phyloP scores from a whole-genome alignment of 352 stramenopile species.

The Pythium phragmitis region DNA sequence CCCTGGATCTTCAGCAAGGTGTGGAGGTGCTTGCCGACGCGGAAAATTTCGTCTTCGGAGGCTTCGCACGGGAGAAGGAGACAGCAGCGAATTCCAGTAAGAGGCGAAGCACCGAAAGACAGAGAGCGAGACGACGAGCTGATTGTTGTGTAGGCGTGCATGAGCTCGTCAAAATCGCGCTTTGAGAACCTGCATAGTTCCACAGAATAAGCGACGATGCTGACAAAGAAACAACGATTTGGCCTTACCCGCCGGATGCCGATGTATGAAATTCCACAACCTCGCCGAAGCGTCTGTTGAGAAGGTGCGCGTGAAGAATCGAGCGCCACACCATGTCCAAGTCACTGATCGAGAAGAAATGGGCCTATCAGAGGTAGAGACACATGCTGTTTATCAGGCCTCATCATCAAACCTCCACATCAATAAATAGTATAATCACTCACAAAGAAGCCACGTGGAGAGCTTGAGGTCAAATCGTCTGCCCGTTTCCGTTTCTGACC shows the following conservation, averaged over 20 bases:
- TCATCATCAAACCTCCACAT: not conserved
- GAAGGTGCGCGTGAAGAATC: conserved; percentile 39
- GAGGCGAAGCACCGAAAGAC: conserved; percentile 35
- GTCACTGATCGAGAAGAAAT: conserved; percentile 45
- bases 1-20: conserved; percentile 60
- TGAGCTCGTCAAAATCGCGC: conserved; percentile 77
- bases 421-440: not conserved
- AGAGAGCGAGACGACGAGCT: conserved; percentile 35
- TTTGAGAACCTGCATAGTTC: conserved; percentile 39
- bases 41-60: conserved; percentile 65
- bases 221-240: not conserved
- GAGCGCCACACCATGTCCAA: conserved; percentile 45
- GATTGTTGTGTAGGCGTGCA: conserved; percentile 61
- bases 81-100: conserved; percentile 63
- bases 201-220: not conserved
- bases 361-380: conserved; percentile 23
- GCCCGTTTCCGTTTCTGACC: conserved; percentile 31
- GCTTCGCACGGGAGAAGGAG: conserved; percentile 59
- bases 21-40: conserved; percentile 70
- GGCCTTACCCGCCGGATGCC: conserved; percentile 44
- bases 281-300: conserved; percentile 40
- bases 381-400: not conserved
- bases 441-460: conserved; percentile 31
- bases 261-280: conserved; percentile 43
- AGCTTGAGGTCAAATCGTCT: conserved; percentile 14